A percentile compares a stretch with the other conserved stretches of the same genome.
Evolutionary conservation across 2,329 filamentous ascomycete species (phyloP).

Genomic region (Talaromyces piceae): DNA sequence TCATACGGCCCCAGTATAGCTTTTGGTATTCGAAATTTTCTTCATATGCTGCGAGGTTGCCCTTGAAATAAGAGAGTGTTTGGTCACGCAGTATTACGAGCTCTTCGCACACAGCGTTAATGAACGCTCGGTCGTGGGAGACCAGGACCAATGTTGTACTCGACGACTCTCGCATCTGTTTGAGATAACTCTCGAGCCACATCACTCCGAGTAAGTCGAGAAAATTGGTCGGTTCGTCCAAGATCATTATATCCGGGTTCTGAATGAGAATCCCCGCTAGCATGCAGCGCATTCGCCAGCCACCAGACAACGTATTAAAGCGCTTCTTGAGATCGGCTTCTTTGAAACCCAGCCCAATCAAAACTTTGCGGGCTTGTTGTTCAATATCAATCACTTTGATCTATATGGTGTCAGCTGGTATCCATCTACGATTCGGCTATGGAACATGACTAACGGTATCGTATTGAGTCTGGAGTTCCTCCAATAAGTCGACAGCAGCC

Average conservation of each 20-base stretch:
- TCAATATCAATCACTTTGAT: constrained; percentile 57
- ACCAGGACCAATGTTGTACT: constrained; percentile 65
- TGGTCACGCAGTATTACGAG: constrained; percentile 69
- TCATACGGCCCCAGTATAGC: constrained; percentile 63
- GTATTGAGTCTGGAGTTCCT: constrained; percentile 59
- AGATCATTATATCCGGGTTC: constrained; percentile 66
- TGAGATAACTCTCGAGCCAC: constrained; percentile 71
- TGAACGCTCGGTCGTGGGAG: constrained; percentile 78
- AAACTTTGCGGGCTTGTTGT: constrained; percentile 56
- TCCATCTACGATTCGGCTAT: neutral
- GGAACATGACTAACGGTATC: constrained; percentile 45
- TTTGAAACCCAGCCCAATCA: constrained; percentile 65
- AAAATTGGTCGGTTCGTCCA: constrained; percentile 85
- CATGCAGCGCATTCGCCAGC: constrained; percentile 64
- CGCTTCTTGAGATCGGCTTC: constrained; percentile 53
- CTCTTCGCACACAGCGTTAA: constrained; percentile 66
- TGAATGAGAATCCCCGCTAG: constrained; percentile 62
- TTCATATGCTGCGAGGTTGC: constrained; percentile 67
- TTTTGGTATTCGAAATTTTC: constrained; percentile 57
- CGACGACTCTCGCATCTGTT: constrained; percentile 45
- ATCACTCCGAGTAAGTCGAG: constrained; percentile 75
- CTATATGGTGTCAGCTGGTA: constrained; percentile 12
- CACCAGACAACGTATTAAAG: constrained; percentile 64
- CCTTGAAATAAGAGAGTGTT: constrained; percentile 64
- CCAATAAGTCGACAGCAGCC: constrained; percentile 61